Base-by-base conservation (phyloP, 805 yeast genomes). In the Kluyveromyces dobzhanskii region DNA sequence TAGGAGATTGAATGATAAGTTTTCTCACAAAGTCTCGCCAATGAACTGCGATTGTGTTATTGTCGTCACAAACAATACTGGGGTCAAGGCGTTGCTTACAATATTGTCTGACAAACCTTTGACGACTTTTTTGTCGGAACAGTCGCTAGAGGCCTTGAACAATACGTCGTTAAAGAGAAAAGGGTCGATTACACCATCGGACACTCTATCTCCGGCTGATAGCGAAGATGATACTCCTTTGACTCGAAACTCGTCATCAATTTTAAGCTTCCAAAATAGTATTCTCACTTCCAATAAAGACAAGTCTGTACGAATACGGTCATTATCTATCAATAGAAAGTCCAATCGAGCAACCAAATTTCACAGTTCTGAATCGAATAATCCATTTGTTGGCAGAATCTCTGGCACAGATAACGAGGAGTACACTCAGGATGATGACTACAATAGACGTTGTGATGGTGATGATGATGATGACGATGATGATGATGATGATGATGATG, bases 261-360 rank as follows among this genome's bases (percentile, higher is more conserved):
- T 58, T 25, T 35, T 59, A 25, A 52, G 47, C 27, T 53, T 58
- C 30, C 63, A 59, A 33, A 49, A 54, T 38, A 44, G 48, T 10
- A 31, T 54, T 14, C 32, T 59, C 13, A 57, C 63, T 3, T 59
- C 64, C 8, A 57, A 58, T 44, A 58, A 59, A 36, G 64, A 57
- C 32, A 57, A 52, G 37, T 44, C 62, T 10, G 59, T 59, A 4
- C 45, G 56, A 41, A 47, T 59, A 30, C 49, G 61, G 36, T 54
- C 62, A 3, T 34, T 45, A 14, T 55, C 60, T 3, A 42, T 52
- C 3, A 54, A 49, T 34, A 46, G 53, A 30, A 50, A 43, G 30
- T 38, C 53, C 16, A 45, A 41, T 34, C 42, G 12, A 30, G 25
- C 25, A 12, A 26, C 19, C 6, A 34, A 34, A 16, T 34, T 13